These are phyloP conservation scores for Gymnopilus dilepis DNA, from an alignment of 768 basidiomycete species.

Conservation along the genomic window DNA sequence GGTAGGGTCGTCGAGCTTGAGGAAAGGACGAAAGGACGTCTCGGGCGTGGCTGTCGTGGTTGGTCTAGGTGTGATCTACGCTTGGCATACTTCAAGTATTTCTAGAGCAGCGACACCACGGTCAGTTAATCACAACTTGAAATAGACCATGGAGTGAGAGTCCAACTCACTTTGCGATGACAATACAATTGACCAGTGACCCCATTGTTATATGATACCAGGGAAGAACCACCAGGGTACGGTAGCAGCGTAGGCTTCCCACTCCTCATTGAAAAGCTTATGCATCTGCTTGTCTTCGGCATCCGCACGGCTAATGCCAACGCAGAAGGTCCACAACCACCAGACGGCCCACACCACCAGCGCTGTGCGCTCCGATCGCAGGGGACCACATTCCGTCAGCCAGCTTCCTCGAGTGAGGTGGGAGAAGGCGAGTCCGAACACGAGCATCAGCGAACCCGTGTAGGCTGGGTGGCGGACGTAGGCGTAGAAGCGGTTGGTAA, in stretches of 20 bases:
- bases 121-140: not conserved
- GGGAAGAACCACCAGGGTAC: slow-evolving; percentile 58
- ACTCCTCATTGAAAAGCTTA: slow-evolving; percentile 49
- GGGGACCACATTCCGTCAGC: slow-evolving; percentile 48
- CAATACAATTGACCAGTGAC: not conserved
- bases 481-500: slow-evolving; percentile 54
- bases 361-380: slow-evolving; percentile 29
- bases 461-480: slow-evolving; percentile 63
- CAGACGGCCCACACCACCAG: slow-evolving; percentile 43
- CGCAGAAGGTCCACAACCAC: slow-evolving; percentile 57
- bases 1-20: not conserved
- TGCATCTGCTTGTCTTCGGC: slow-evolving; percentile 58
- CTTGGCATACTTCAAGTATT: not conserved
- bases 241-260: slow-evolving; percentile 51
- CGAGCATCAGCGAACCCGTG: slow-evolving; percentile 55
- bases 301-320: slow-evolving; percentile 51
- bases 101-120: not conserved
- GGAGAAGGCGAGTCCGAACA: slow-evolving; percentile 50
- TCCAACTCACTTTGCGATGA: not conserved
- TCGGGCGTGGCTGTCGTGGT: not conserved
- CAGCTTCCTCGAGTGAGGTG: slow-evolving; percentile 54
- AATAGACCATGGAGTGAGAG: not conserved
- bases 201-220: slow-evolving; percentile 38
- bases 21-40: not conserved
- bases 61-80: not conserved